Conservation (phyloP, 768 basidiomycete species). For the Coprinopsis sp. region DNA sequence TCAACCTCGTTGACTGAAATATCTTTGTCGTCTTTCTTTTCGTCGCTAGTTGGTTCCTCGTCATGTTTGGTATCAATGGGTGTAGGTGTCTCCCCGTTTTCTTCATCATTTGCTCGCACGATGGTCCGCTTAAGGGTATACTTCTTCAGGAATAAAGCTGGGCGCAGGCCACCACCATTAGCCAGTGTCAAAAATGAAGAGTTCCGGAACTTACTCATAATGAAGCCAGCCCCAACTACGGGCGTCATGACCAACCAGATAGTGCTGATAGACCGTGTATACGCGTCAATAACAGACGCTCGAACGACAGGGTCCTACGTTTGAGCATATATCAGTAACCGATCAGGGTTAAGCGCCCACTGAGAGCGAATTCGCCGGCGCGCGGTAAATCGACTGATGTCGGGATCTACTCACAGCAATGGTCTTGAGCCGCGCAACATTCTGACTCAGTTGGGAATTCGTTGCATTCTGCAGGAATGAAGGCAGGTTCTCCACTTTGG, state of each 20-base stretch:
- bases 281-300: constrained; percentile 52
- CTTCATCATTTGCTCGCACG: constrained; percentile 34
- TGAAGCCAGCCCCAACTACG: constrained; percentile 46
- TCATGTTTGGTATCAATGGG: constrained; percentile 8
- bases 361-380: too few relatives aligned
- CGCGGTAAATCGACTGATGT: too few relatives aligned
- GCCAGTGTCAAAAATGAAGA: constrained; percentile 1
- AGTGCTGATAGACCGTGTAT: constrained; percentile 52
- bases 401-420: constrained; percentile 47
- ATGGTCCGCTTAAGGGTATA: constrained; percentile 56
- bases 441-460: constrained; percentile 39
- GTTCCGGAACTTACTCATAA: constrained; percentile 37
- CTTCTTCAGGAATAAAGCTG: constrained; percentile 52
- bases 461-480: constrained; percentile 30
- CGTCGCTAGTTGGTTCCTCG: constrained; percentile 13
- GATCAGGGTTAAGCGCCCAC: background rate
- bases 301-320: constrained; percentile 48
- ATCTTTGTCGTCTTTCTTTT: constrained; percentile 14
- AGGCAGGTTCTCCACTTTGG: constrained; percentile 27
- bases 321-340: background rate
- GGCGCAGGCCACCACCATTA: background rate
- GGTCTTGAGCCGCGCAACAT: constrained; percentile 37
- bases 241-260: constrained; percentile 68
- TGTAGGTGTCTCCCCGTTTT: background rate
- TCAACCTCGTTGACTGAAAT: constrained; percentile 3